Percentiles rank a stretch among this genome's conserved stretches.
phyloP scores from a whole-genome alignment of 2,329 filamentous ascomycete species.

The Fusarium globosum region DNA sequence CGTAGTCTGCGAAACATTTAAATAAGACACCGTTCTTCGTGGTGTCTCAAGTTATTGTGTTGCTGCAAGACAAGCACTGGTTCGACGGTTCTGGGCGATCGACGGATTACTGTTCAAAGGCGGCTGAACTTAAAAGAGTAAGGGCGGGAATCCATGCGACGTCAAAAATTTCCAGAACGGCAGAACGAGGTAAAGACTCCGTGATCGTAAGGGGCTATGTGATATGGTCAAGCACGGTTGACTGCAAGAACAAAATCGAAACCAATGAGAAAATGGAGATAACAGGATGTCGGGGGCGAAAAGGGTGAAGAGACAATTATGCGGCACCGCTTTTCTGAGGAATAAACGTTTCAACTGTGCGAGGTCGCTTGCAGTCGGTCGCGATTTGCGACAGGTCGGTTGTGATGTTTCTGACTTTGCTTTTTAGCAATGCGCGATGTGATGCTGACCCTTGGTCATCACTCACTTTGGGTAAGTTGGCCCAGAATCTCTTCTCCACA shows the following conservation, averaged over 20 bases:
- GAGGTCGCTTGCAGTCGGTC: conserved; percentile 17
- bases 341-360: conserved; percentile 13
- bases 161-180: conserved; percentile 12
- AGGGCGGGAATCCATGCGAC: conserved; percentile 33
- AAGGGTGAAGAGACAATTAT: conserved; percentile 29
- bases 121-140: conserved; percentile 32
- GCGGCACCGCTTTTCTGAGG: conserved; percentile 11
- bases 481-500: conserved; percentile 33
- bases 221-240: conserved; percentile 23
- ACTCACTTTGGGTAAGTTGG: conserved; percentile 40
- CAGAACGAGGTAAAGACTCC: conserved; percentile 9
- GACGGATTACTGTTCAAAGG: conserved; percentile 14
- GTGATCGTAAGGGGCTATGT: conserved; percentile 13
- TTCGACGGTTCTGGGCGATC: background rate
- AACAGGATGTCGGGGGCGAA: conserved; percentile 20
- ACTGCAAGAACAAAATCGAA: conserved; percentile 16
- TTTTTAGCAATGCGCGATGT: conserved; percentile 45
- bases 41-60: conserved; percentile 14
- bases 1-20: conserved; percentile 55
- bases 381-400: conserved; percentile 38
- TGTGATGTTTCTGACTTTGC: conserved; percentile 40
- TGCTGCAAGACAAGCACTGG: conserved; percentile 12
- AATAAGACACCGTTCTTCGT: conserved; percentile 35
- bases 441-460: conserved; percentile 34
- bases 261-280: conserved; percentile 13